Base-by-base conservation (phyloP, 257 asterid genomes). In the Fraxinus cuspidata region DNA sequence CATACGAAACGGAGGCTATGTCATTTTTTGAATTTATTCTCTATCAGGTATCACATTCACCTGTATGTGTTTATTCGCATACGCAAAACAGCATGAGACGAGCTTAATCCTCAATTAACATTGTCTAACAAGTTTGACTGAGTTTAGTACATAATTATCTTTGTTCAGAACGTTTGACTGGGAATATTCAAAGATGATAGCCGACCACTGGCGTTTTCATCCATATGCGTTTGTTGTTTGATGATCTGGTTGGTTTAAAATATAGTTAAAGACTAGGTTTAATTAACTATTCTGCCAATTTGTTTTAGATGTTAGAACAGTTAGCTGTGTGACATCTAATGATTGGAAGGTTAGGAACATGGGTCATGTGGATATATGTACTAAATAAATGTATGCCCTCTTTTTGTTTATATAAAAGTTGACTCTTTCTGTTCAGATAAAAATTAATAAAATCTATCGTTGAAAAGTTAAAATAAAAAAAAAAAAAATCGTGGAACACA, bases 331-430 rank as follows among this genome's bases (percentile, higher is more conserved):
- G 77, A 81, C 81, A 75, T 81, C 77, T 82, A 38, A 83, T 81
- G 83, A 81, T 80, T 83, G 85, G 81, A 72, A 53, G 74, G 78
- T 65, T 65, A 68, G 70, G 86, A 89, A 89, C 88, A 87, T 83
- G 91, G 80, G 75, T 84, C 90, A 81, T 87, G 89, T 78, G 93
- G 80, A 83, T 79, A 81, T 80, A 71, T 76, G 1, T 56, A 16
- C 12, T 56, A n/a, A 56, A 56, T 56, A 56, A 56, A 56, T n/a
- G 65, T n/a, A 18, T 49, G 42, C 10, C 42, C 10, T 32, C 35
- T 32, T 31, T 32, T 32, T 28, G 29, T 0, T 28, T 28, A 28
- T 1, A 28, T 28, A 28, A 28, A 28, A 28, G 29, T 28, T 28
- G 29, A 28, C 29, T 28, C 29, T 28, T 28, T 28, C 2, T 28